These are phyloP conservation scores for Elsinoe australis DNA, from an alignment of 2,329 filamentous ascomycete species.

Conservation along the genomic window DNA sequence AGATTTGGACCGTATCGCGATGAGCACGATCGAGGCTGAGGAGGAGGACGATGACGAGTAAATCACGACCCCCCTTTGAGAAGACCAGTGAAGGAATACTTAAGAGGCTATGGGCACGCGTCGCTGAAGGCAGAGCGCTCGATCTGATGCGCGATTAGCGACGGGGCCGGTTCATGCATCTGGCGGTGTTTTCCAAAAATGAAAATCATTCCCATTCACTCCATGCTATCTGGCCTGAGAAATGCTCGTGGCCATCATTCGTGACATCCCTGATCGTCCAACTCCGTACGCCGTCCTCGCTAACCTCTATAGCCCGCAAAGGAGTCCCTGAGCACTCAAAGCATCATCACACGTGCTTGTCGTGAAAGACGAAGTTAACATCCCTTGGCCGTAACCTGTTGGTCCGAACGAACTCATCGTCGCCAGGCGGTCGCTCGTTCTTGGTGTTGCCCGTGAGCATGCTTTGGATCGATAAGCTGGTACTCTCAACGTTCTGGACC, in stretches of 20 bases:
- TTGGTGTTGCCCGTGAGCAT: slow-evolving; percentile 95
- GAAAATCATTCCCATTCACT: slow-evolving; percentile 11
- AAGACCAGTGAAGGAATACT: background rate
- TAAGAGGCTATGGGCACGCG: slow-evolving; percentile 1
- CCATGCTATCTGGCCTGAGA: background rate
- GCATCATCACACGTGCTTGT: slow-evolving; percentile 52
- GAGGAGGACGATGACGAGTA: slow-evolving; percentile 40
- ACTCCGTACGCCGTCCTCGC: too few species aligned
- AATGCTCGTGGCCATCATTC: too few species aligned
- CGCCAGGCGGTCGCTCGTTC: slow-evolving; percentile 81
- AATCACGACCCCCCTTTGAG: too few species aligned
- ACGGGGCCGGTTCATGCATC: slow-evolving; percentile 11
- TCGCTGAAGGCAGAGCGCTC: background rate
- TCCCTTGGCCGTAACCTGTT: slow-evolving; percentile 76
- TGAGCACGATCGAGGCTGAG: slow-evolving; percentile 45
- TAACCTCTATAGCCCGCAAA: background rate
- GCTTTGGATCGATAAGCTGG: slow-evolving; percentile 95
- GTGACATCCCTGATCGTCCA: slow-evolving; percentile 1
- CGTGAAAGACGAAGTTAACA: slow-evolving; percentile 90
- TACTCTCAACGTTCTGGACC: slow-evolving; percentile 91
- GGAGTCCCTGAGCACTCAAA: background rate
- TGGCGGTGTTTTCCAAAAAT: slow-evolving; percentile 13
- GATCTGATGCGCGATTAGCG: background rate
- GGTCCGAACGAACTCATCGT: slow-evolving; percentile 77
- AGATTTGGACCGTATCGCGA: slow-evolving; percentile 78